Evolutionary conservation across 2,329 filamentous ascomycete species (phyloP).

Genomic region (Fonsecaea nubica): DNA sequence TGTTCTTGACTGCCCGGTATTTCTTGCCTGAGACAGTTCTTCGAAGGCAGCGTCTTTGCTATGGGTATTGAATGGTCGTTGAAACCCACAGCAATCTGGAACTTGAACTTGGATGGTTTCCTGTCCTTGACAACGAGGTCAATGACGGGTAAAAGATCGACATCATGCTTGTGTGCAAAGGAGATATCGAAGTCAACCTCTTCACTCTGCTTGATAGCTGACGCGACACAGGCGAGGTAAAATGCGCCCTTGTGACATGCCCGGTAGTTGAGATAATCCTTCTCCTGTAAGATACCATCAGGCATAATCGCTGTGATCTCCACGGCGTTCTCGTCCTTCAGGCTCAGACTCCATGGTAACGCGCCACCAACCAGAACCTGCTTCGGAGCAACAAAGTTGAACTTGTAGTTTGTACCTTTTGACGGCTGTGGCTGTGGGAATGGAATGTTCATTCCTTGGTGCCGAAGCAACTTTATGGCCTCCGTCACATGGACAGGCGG

Average conservation of each 20-base stretch:
- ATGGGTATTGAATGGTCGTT: slow-evolving; percentile 72
- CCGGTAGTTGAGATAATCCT: slow-evolving; percentile 89
- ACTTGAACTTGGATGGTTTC: slow-evolving; percentile 49
- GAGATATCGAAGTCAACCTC: slow-evolving; percentile 62
- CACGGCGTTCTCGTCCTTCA: slow-evolving; percentile 66
- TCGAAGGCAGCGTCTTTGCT: slow-evolving; percentile 72
- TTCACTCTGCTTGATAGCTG: slow-evolving; percentile 67
- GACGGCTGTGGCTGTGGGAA: slow-evolving; percentile 82
- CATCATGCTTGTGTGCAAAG: slow-evolving; percentile 74
- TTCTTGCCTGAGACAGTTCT: slow-evolving; percentile 69
- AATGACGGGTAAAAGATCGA: slow-evolving; percentile 75
- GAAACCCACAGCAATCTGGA: slow-evolving; percentile 74
- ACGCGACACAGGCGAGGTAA: slow-evolving; percentile 82
- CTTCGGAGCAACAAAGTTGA: slow-evolving; percentile 76
- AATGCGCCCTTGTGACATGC: slow-evolving; percentile 96
- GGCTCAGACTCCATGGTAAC: slow-evolving; percentile 77
- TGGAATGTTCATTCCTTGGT: slow-evolving; percentile 74
- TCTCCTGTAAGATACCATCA: slow-evolving; percentile 78
- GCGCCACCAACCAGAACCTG: slow-evolving; percentile 89
- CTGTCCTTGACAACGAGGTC: slow-evolving; percentile 49
- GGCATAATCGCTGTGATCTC: slow-evolving; percentile 93
- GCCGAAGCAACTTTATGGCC: slow-evolving; percentile 71
- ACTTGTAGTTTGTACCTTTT: slow-evolving; percentile 78
- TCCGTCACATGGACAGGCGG: slow-evolving; percentile 63
- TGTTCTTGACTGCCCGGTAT: slow-evolving; percentile 25